Evolutionary conservation across 2,329 filamentous ascomycete genomes (phyloP), one percentile per base, ranked within the genome.

Genomic region (Aspergillus pseudoglaucus): DNA sequence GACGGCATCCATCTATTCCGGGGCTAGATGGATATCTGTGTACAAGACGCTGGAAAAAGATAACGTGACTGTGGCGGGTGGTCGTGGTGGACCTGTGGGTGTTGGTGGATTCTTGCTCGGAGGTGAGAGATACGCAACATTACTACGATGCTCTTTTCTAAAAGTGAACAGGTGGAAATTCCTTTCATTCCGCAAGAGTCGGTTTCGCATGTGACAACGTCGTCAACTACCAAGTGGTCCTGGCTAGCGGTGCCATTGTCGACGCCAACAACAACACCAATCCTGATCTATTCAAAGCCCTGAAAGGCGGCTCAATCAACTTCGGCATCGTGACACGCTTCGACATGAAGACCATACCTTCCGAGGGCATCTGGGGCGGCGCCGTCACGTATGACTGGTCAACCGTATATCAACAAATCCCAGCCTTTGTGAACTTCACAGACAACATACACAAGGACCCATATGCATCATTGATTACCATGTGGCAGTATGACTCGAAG

Each of bases 221-320:
- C 10, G 49, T 71, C 20, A 71, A 72, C 48, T 78, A 64, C 50
- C 73, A 80, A 54, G 66, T 82, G 35, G 78, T 83, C 3, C 67
- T 81, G 1, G 72, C 75, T 14, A 69, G 75, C 51, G 75, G 77
- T 6, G 59, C 64, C 4, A 68, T 80, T 39, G 62, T 77, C 35
- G 73, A 69, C 3, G 77, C 73, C 2, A 75, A 69, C 14, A 55
- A 59, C 4, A 57, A 56, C 0, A 57, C 64, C 7, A 64, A 81
- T 50, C 49, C 69, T 0, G 78, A 81, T 47, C 66, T 83, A 6
- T 81, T 69, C 61, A 68, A 67, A 52, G 77, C 75, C 0, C 69
- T 82, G 3, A 75, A 75, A 47, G 80, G 79, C 8, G 79, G 80
- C 14, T 74, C 75, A n/a, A 78, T 74, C 61, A 81, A 79, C 57